Evolutionary conservation across 345 rosid genomes (phyloP), one percentile per base, ranked within the genome.

Genomic region (Salix suchowensis): DNA sequence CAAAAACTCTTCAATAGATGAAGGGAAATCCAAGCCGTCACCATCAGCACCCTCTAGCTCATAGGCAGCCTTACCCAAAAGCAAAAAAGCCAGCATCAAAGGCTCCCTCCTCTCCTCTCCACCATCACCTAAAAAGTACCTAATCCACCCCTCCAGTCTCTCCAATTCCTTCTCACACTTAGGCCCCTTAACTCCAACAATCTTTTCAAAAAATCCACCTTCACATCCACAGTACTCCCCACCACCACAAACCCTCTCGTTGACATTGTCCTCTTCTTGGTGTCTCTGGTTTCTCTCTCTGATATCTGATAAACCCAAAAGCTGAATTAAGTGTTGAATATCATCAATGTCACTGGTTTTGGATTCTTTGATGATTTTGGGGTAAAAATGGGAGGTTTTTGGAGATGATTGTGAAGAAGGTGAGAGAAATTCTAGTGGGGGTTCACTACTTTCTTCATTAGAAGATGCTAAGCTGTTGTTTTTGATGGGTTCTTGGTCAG

Each of bases 151-250:
- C 32, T 87, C 85, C 76, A 89, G 46, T 68, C 87, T 86, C 79
- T 83, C 74, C 74, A 67, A 82, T 74, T 83, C 92, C 55, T 73
- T 76, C 48, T 78, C 74, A 79, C 86, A 81, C 69, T 86, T 88
- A 16, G 88, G 91, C 32, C 86, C 89, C 82, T 84, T 79, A 52
- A 87, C 88, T 71, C 87, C 89, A 68, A 83, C 83, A 81, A 86
- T 80, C 72, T 82, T 85, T 70, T 84, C 84, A 72, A 80, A 85
- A 72, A 88, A 88, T 42, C 83, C 87, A 79, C 71, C 82, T 28
- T 82, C 86, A 75, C 82, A 76, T n/a, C 67, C 77, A 55, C 83
- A 84, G 48, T 73, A 73, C 61, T 30, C 69, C 5, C 71, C 77
- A 4, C 60, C 62, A 8, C 72, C 65, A 62, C 70, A 65, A 68